Percentiles rank a stretch among this genome's conserved stretches.
Evolutionary conservation across 345 rosid species (phyloP).

Genomic region (Bretschneidera sinensis): DNA sequence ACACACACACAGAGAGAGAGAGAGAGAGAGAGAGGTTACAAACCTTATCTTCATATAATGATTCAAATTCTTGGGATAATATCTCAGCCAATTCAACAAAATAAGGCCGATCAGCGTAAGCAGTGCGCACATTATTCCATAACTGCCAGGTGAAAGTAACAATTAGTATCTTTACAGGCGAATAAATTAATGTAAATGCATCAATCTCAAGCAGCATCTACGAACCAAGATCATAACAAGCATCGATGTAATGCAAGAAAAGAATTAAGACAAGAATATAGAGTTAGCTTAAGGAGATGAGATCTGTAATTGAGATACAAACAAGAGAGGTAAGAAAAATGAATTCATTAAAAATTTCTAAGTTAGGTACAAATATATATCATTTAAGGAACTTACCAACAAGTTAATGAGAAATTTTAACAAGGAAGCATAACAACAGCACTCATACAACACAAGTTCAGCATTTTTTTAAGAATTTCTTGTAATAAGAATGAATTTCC

Average conservation of each 20-base stretch:
- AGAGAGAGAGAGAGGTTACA: conserved; percentile 21
- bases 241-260: conserved; percentile 7
- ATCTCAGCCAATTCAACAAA: conserved; percentile 63
- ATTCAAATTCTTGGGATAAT: conserved; percentile 67
- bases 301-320: background rate
- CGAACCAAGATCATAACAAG: conserved; percentile 7
- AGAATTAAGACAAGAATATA: conserved; percentile 5
- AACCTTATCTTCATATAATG: conserved; percentile 73
- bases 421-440: too few relatives aligned
- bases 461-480: too few relatives aligned
- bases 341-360: too few relatives aligned
- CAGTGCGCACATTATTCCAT: conserved; percentile 63
- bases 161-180: conserved; percentile 21
- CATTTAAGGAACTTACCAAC: too few relatives aligned
- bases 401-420: too few relatives aligned
- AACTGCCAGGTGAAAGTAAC: conserved; percentile 55
- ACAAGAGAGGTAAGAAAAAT: background rate
- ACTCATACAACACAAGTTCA: too few relatives aligned
- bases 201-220: conserved; percentile 10
- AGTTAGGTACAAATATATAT: too few relatives aligned
- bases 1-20: background rate
- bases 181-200: conserved; percentile 2
- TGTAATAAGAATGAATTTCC: too few relatives aligned
- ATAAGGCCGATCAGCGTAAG: conserved; percentile 68
- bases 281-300: conserved; percentile 4